Evolutionary conservation across 257 asterid genomes (phyloP), one percentile per base, ranked within the genome.

Genomic region (Primulina eburnea): DNA sequence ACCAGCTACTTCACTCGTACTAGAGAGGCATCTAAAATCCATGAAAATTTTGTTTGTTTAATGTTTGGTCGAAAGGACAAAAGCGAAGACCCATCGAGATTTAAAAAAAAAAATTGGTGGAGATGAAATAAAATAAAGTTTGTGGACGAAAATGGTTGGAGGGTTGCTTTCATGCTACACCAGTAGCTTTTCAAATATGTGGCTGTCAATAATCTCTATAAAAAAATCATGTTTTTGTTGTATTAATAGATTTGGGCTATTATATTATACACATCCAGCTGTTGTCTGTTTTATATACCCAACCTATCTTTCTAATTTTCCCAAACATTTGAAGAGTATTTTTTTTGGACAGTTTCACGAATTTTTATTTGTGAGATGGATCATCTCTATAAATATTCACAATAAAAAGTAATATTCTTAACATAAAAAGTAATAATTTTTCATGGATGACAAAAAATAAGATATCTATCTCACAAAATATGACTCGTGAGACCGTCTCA

Each of bases 91-190:
- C 35, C 29, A 4, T 9, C 0, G 17, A 34, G 18, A 14, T 62
- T 24, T 0, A 21, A 28, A 28, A 28, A 28, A 61, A 71, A 53
- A 57, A 26, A 64, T 10, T 37, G 70, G 71, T 56, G 55, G 71
- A 78, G 71, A 43, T 14, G 10, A n/a, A 21, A 9, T 18, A 43
- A 52, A 40, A 60, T n/a, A 64, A 24, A 76, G 60, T 68, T 72
- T 67, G 80, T 77, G 94, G 91, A 40, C 67, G 74, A 79, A 71
- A 74, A 77, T 62, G 9, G 1, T n/a, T 37, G 7, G 57, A 34
- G 30, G 65, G 88, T 85, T 24, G 86, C 84, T 80, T 67, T 87
- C 85, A 30, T 58, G 67, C 71, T 77, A 76, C 80, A 67, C 64
- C 66, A 59, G 14, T 50, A 21, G 62, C 43, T 70, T 47, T 47